Evolutionary conservation across 805 yeast genomes (phyloP).

Genomic region (Myxozyma lipomycoides): DNA sequence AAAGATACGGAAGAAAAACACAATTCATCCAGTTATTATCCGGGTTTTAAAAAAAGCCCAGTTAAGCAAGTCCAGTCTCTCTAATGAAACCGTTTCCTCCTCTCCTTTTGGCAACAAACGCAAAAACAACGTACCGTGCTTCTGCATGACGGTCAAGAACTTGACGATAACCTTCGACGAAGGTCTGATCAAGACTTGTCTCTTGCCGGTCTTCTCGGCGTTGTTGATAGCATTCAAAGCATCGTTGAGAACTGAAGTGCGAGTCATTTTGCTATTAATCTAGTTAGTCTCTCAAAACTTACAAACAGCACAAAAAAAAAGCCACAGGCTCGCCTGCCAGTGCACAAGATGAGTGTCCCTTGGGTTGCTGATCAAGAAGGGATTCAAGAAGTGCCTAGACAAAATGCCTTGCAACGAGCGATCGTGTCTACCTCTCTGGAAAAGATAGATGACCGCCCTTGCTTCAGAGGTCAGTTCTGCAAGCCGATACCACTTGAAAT

Average conservation of each 20-base stretch:
- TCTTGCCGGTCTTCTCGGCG: constrained; percentile 98
- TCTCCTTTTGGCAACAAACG: neutral
- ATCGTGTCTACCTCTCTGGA: too few relatives aligned
- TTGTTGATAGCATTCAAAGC: constrained; percentile 97
- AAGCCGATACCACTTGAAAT: too few relatives aligned
- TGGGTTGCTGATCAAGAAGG: neutral
- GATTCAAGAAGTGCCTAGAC: neutral
- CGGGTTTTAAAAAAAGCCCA: constrained; percentile 49
- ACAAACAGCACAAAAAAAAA: too few relatives aligned
- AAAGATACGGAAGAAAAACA: constrained; percentile 76
- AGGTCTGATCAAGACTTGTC: constrained; percentile 97
- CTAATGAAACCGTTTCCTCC: neutral
- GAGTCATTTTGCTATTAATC: constrained; percentile 69
- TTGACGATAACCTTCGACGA: constrained; percentile 97
- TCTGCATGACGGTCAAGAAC: constrained; percentile 95
- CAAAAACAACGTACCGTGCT: constrained; percentile 66
- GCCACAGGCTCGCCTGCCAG: neutral
- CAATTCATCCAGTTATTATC: constrained; percentile 98
- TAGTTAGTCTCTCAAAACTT: too few relatives aligned
- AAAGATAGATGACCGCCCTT: too few relatives aligned
- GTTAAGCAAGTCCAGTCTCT: constrained; percentile 11
- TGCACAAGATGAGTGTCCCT: neutral
- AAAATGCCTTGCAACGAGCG: too few relatives aligned
- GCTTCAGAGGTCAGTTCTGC: too few relatives aligned
- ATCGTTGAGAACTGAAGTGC: constrained; percentile 97